A percentile compares a stretch with the other conserved stretches of the same genome.
These are phyloP conservation scores for Coemansia umbellata DNA, from an alignment of 192 early-diverging fungal genomes.

Conservation along the genomic window DNA sequence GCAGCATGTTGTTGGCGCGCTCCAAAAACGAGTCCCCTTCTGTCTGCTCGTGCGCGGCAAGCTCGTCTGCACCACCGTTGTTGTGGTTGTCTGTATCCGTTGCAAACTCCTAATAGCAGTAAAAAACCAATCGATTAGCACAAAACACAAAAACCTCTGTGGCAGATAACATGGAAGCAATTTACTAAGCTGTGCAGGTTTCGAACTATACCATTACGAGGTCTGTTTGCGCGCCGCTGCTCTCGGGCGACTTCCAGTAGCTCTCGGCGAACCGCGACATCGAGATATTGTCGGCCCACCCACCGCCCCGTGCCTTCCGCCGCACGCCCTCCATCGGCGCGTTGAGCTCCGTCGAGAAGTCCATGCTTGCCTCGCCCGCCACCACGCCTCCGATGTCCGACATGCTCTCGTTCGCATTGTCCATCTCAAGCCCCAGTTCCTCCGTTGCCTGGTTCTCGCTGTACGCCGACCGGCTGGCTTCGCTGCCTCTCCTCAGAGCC, in stretches of 20 bases:
- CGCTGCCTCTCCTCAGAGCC: no score
- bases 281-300: constrained; percentile 15
- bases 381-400: constrained; percentile 36
- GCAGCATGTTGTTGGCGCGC: background rate
- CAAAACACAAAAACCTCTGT: background rate
- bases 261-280: constrained; percentile 29
- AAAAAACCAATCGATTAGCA: background rate
- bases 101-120: constrained; percentile 23
- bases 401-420: constrained; percentile 16
- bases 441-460: constrained; percentile 4
- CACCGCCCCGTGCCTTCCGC: background rate
- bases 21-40: constrained; percentile 11
- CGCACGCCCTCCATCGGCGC: constrained; percentile 33
- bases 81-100: constrained; percentile 1
- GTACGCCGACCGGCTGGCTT: constrained; percentile 1
- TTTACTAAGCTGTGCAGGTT: no score
- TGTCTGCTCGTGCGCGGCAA: constrained; percentile 2
- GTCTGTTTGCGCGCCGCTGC: no score
- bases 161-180: no score
- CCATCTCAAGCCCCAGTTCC: constrained; percentile 6
- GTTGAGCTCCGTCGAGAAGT: constrained; percentile 28
- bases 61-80: no score
- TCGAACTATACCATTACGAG: no score
- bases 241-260: constrained; percentile 21
- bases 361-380: constrained; percentile 32